These are phyloP conservation scores for Wallacemonas sp. DNA, from an alignment of 208 protist species.

Conservation along the genomic window DNA sequence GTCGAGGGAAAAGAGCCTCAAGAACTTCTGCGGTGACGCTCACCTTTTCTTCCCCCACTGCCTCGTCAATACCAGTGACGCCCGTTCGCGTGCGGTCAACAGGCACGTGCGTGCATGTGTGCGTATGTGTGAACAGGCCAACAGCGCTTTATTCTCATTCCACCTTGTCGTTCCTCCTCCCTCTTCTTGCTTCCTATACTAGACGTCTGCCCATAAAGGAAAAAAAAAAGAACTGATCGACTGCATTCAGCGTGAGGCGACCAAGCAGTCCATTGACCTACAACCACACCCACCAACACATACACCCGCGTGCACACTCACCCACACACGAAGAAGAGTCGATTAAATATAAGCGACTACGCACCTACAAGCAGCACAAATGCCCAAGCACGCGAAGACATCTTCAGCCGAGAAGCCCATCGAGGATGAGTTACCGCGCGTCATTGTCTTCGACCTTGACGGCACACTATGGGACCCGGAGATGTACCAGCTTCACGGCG, in stretches of 20 bases:
- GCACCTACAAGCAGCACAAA: neutral
- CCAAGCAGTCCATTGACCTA: neutral
- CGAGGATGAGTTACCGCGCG: slow-evolving; percentile 37
- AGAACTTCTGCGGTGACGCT: no score
- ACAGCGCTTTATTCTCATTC: no score
- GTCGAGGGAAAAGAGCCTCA: no score
- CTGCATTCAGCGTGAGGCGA: neutral
- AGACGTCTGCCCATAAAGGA: neutral
- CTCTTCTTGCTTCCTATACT: neutral
- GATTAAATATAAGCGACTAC: neutral
- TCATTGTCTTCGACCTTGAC: slow-evolving; percentile 91
- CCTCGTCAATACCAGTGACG: no score
- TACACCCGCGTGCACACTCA: neutral
- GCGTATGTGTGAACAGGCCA: no score
- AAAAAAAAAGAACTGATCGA: slow-evolving; percentile 6
- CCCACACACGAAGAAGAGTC: neutral
- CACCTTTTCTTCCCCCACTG: no score
- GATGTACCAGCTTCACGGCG: slow-evolving; percentile 88
- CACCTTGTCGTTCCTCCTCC: no score
- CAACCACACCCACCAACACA: neutral
- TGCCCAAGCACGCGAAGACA: neutral
- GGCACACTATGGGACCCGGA: slow-evolving; percentile 88
- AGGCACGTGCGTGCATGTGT: no score
- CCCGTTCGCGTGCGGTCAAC: no score
- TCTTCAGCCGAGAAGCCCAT: neutral